These are phyloP conservation scores for Lentithecium fluviatile DNA, from an alignment of 495 filamentous ascomycete genomes.

Conservation along the genomic window DNA sequence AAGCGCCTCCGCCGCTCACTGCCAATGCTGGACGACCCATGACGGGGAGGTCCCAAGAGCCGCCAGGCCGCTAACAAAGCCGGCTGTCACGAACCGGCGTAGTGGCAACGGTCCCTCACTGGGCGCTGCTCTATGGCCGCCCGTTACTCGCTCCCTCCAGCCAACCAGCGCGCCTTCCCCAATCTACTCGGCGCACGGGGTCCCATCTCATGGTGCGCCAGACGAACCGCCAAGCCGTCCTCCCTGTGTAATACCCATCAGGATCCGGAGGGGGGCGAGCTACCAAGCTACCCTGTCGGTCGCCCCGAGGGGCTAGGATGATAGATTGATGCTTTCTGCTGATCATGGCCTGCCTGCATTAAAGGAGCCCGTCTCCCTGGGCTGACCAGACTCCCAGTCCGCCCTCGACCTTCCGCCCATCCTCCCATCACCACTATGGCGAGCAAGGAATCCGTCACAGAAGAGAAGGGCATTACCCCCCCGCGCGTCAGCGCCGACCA, in stretches of 20 bases:
- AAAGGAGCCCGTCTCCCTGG: conserved; percentile 19
- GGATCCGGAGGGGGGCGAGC: background rate
- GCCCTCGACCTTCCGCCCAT: background rate
- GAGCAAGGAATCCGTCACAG: conserved; percentile 2
- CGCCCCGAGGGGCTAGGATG: conserved; percentile 12
- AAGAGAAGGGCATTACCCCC: conserved; percentile 12
- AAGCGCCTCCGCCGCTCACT: no score
- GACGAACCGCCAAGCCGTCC: conserved; percentile 15
- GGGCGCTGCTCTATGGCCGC: background rate
- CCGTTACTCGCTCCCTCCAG: background rate
- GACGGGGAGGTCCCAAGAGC: conserved; percentile 19
- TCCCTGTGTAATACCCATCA: conserved; percentile 8
- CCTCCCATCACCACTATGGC: conserved; percentile 5
- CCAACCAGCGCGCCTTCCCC: conserved; percentile 17
- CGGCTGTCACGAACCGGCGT: background rate
- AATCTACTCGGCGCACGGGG: conserved; percentile 9
- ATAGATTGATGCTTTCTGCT: conserved; percentile 25
- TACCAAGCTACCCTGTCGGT: conserved; percentile 25
- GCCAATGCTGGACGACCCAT: conserved; percentile 7
- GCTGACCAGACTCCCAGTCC: background rate
- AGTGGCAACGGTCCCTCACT: no score
- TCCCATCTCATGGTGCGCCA: background rate
- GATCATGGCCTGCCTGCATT: conserved; percentile 16
- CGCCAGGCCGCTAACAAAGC: conserved; percentile 15
- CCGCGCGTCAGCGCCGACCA: background rate